Base-by-base conservation (phyloP, 2,329 filamentous ascomycete species). In the Penicillium sp. region DNA sequence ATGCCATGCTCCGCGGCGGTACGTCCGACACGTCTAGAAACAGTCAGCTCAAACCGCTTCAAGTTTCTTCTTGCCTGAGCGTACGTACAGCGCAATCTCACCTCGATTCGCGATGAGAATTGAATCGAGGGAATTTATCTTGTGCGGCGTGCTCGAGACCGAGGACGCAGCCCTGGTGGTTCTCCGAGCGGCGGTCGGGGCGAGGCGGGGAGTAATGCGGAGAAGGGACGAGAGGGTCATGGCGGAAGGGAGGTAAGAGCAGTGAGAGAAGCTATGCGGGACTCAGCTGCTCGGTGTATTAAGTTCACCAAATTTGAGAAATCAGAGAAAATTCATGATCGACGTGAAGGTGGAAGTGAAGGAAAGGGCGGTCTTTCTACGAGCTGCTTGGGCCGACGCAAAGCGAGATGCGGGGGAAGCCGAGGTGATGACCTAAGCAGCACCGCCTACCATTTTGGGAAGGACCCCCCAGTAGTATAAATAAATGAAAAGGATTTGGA, bases 31-130 rank as follows among this genome's bases (percentile, higher is more conserved):
- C 94, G 89, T 56, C 80, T 83, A 46, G 7, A 49, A 24, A 21
- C 12, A 49, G 40, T 56, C 37, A 62, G 51, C 15, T 44, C 34
- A 34, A 58, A 59, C 48, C 4, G 9, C 15, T 9, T 29, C 23
- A 7, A 49, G 23, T 13, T 18, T 5, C 2, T 52, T 30, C 36
- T 5, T 15, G 32, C 12, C 17, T 1, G 9, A 23, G 10, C 5
- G 27, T 34, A 64, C 76, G 58, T 70, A 83, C 69, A 99, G 81
- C 43, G 94, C 94, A 64, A 99, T 99, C 75, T 99, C 94, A 64
- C 94, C 94, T 63, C 94, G 87, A 71, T 99, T 99, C 47, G 94
- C 94, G 69, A 99, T 97, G 20, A 99, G 82, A 34, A 97, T 89
- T 7, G 91, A 96, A 49, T 85, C 86, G 45, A 83, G 64, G n/a